Evolutionary conservation across 192 early-diverging fungal species (phyloP).

Genomic region (Jimgerdemannia flammicorona): DNA sequence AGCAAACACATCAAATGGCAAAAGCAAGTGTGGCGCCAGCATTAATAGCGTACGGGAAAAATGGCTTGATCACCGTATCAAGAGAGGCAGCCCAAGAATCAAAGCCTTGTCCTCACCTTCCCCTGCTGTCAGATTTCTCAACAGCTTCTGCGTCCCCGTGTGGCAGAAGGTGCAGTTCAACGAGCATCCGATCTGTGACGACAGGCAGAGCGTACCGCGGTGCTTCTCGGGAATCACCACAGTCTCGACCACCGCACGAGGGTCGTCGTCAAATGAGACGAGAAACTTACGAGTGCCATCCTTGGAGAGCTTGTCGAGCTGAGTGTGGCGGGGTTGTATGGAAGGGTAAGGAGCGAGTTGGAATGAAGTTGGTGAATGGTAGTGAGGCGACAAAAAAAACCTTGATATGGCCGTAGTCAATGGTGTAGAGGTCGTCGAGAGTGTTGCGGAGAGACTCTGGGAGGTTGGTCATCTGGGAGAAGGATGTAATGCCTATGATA

Average conservation of each 20-base stretch:
- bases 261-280: constrained; percentile 39
- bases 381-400: constrained; percentile 18
- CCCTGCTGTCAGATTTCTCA: constrained; percentile 65
- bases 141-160: constrained; percentile 84
- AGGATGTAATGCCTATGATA: constrained; percentile 44
- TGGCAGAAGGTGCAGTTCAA: constrained; percentile 87
- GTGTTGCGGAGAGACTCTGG: constrained; percentile 42
- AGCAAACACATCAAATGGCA: neutral
- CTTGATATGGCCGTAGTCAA: constrained; percentile 55
- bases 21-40: no score
- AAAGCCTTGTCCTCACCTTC: constrained; percentile 43
- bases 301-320: constrained; percentile 42
- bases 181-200: constrained; percentile 83
- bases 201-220: constrained; percentile 73
- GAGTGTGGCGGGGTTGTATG: neutral
- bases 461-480: constrained; percentile 68
- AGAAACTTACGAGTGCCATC: constrained; percentile 65
- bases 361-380: neutral
- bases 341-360: neutral
- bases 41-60: no score
- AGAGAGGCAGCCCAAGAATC: neutral
- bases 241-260: constrained; percentile 63
- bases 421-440: constrained; percentile 43
- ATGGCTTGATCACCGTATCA: neutral
- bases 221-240: constrained; percentile 72